These are phyloP conservation scores for Papiliotrema flavescens DNA, from an alignment of 1,284 basidiomycete genomes.

Conservation along the genomic window DNA sequence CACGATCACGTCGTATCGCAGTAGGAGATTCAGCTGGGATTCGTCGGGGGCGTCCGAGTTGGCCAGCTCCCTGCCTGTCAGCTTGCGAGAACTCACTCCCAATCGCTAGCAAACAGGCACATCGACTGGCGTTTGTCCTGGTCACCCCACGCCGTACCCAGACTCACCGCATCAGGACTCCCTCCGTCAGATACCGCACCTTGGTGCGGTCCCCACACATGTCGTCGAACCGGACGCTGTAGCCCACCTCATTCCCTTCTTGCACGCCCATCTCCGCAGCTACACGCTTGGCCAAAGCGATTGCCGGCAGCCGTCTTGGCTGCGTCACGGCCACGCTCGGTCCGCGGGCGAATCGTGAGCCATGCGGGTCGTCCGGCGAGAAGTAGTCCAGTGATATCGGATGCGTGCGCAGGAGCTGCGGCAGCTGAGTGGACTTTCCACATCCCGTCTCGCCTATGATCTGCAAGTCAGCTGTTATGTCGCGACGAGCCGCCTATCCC, in stretches of 20 bases:
- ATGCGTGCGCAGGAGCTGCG: constrained; percentile 73
- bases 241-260: constrained; percentile 77
- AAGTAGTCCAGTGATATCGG: constrained; percentile 27
- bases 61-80: constrained; percentile 3
- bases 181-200: constrained; percentile 95
- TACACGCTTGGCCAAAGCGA: constrained; percentile 84
- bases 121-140: no score
- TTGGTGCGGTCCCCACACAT: constrained; percentile 60
- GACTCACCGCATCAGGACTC: constrained; percentile 90
- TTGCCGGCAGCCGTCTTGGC: constrained; percentile 89
- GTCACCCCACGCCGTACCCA: constrained; percentile 49
- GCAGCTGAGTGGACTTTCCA: constrained; percentile 95
- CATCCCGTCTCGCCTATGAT: constrained; percentile 95
- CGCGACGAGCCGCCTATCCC: background rate
- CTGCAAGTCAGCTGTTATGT: constrained; percentile 14
- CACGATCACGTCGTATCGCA: constrained; percentile 81
- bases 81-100: no score
- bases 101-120: no score
- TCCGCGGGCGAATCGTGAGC: constrained; percentile 25
- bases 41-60: background rate
- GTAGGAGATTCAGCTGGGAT: constrained; percentile 54
- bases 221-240: constrained; percentile 95
- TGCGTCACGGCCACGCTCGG: constrained; percentile 85
- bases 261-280: constrained; percentile 72
- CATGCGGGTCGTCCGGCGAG: constrained; percentile 1